Percentiles rank a stretch among this genome's conserved stretches.
phyloP scores from a whole-genome alignment of 2,329 filamentous ascomycete genomes.

The Fusarium duplospermum region DNA sequence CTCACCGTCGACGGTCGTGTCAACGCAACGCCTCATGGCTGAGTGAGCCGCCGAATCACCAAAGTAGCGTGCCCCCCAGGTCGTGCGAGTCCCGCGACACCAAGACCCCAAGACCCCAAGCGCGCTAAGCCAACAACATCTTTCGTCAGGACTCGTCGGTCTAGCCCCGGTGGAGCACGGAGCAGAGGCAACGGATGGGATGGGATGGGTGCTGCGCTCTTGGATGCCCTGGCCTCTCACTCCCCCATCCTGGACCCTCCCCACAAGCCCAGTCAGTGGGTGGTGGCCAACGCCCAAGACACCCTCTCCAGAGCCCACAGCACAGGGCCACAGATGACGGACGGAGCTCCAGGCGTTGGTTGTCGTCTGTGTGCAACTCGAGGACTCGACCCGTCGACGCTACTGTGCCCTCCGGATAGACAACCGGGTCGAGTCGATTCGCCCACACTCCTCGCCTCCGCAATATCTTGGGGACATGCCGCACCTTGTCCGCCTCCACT shows the following conservation, averaged over 20 bases:
- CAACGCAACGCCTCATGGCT: conserved; percentile 3
- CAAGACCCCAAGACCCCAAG: conserved; percentile 18
- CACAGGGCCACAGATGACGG: conserved; percentile 30
- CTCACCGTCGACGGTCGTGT: conserved; percentile 1
- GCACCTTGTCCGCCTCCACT: conserved; percentile 44
- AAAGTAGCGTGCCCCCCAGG: conserved; percentile 10
- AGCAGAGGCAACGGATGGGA: conserved; percentile 21
- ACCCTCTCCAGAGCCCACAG: conserved; percentile 27
- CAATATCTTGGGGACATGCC: conserved; percentile 46
- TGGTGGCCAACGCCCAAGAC: conserved; percentile 29
- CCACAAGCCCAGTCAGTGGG: conserved; percentile 22
- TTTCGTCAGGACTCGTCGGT: conserved; percentile 30
- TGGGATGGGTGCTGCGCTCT: conserved; percentile 12
- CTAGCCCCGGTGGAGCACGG: conserved; percentile 32
- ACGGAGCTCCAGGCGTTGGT: conserved; percentile 21
- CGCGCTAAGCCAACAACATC: conserved; percentile 34
- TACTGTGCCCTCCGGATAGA: conserved; percentile 36
- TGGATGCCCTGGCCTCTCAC: conserved; percentile 15
- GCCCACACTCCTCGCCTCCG: conserved; percentile 44
- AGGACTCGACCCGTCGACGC: conserved; percentile 33
- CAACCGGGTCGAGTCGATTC: conserved; percentile 40
- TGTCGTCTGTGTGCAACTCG: conserved; percentile 35
- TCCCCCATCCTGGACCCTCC: conserved; percentile 35
- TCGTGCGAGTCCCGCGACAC: not conserved
- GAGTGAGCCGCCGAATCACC: not conserved